Percentiles rank a stretch among this genome's conserved stretches.
Evolutionary conservation across 2,329 filamentous ascomycete species (phyloP).

Genomic region (Fusarium sp.): DNA sequence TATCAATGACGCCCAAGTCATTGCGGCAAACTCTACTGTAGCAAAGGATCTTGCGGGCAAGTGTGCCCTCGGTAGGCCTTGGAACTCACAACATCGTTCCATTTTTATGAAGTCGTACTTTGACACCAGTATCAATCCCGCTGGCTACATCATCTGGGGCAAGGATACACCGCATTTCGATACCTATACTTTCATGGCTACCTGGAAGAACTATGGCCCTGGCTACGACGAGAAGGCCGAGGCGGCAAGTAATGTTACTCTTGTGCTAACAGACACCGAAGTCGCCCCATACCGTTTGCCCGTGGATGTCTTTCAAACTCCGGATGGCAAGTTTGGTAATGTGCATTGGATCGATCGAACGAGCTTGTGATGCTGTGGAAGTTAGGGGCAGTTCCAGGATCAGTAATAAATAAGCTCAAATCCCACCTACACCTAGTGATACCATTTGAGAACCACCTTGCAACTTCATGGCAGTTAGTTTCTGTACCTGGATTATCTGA

Average conservation of each 20-base stretch:
- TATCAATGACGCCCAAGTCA: conserved; percentile 65
- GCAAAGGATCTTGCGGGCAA: conserved; percentile 50
- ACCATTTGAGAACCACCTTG: no score
- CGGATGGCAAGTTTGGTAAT: conserved; percentile 8
- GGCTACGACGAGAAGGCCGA: conserved; percentile 64
- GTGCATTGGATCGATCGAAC: conserved; percentile 15
- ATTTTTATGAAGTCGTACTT: conserved; percentile 67
- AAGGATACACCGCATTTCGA: conserved; percentile 22
- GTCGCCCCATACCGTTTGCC: conserved; percentile 39
- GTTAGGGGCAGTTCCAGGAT: no score
- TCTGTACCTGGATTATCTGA: no score
- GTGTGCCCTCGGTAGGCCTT: conserved; percentile 70
- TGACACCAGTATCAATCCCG: conserved; percentile 62
- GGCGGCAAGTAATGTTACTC: conserved; percentile 53
- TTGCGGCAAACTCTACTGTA: conserved; percentile 63
- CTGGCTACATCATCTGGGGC: conserved; percentile 59
- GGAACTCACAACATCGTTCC: conserved; percentile 68
- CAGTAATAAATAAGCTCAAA: no score
- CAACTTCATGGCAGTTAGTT: no score
- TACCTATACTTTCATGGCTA: conserved; percentile 66
- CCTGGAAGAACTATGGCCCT: conserved; percentile 63
- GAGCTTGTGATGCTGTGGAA: no score
- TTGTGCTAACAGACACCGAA: conserved; percentile 53
- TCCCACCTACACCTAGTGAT: no score
- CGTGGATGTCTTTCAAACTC: conserved; percentile 17